These are phyloP conservation scores for Amniculicola lignicola DNA, from an alignment of 495 filamentous ascomycete species.

Conservation along the genomic window DNA sequence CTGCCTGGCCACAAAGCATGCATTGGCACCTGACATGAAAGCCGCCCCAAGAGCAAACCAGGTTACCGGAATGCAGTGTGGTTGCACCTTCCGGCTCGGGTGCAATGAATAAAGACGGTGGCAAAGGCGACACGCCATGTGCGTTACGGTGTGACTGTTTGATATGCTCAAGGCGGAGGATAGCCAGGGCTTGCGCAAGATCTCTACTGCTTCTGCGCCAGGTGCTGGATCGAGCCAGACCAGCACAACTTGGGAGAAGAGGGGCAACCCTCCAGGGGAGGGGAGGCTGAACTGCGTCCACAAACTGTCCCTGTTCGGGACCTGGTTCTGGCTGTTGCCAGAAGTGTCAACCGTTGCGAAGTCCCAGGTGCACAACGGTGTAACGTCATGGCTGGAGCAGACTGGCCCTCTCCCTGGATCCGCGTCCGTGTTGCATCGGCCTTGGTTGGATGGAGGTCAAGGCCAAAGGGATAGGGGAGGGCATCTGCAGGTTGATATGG, in stretches of 20 bases:
- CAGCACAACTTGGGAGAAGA: too few species aligned
- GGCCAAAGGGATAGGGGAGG: too few species aligned
- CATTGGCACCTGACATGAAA: slow-evolving; percentile 32
- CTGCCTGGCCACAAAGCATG: slow-evolving; percentile 7
- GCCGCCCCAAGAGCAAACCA: slow-evolving; percentile 26
- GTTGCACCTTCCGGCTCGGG: slow-evolving; percentile 22
- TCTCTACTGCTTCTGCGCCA: too few species aligned
- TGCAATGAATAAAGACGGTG: neutral
- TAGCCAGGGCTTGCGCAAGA: slow-evolving; percentile 4
- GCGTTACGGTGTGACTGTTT: slow-evolving; percentile 26
- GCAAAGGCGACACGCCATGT: slow-evolving; percentile 27
- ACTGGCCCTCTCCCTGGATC: neutral
- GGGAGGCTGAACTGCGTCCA: too few species aligned
- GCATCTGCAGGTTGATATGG: too few species aligned
- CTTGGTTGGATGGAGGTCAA: too few species aligned
- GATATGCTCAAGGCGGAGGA: slow-evolving; percentile 19
- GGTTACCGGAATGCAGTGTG: slow-evolving; percentile 25
- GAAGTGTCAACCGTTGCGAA: neutral
- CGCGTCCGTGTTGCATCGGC: too few species aligned
- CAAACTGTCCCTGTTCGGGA: too few species aligned
- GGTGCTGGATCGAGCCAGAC: too few species aligned
- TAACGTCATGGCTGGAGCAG: neutral
- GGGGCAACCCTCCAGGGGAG: too few species aligned
- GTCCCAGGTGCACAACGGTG: slow-evolving; percentile 4
- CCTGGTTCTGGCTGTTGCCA: too few species aligned